Evolutionary conservation across 257 asterid species (phyloP), one percentile per base, ranked within the genome.

Genomic region (Anisodus acutangulus): DNA sequence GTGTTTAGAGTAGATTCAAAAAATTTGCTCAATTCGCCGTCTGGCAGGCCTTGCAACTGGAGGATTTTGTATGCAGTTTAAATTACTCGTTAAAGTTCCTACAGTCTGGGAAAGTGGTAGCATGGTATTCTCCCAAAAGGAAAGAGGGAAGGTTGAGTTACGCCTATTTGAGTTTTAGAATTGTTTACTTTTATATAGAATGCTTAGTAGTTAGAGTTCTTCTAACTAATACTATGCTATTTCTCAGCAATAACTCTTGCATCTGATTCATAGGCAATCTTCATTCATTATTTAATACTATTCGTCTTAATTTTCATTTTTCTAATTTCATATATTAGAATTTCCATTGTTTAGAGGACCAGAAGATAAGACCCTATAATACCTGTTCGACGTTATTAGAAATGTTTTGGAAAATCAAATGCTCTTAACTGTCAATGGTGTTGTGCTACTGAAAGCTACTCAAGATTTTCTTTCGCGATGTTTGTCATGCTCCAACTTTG

Each of bases 71-170:
- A 58, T 90, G 85, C 89, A 95, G 98, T 90, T 86, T 94, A 93
- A 91, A 88, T 85, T 97, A 93, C 90, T 90, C 97, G 6, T 49
- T 94, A 17, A 88, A 93, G 89, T 79, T 89, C 35, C 88, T 97
- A 83, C 62, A 82, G 4, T 95, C 99, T 7, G 99, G 98, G 70
- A 97, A 94, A 88, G 98, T 95, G 82, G 95, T 94, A 3, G 99
- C 98, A 1, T 97, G 99, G 99, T 97, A 88, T 86, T 93, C 99
- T 76, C 95, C 98, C 3, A 95, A 87, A 79, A 86, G 98, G 74
- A 92, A 93, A 43, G 98, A 97, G 84, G 99, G 97, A 31, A 94
- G 99, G 15, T 97, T 12, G 99, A 97, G 92, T 87, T 97, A 19
- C 98, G 98, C 19, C 8, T 92, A 49, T 92, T 94, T 83, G 99